These are phyloP conservation scores for Aspergillus proliferans DNA, from an alignment of 2,329 filamentous ascomycete species.

Conservation along the genomic window DNA sequence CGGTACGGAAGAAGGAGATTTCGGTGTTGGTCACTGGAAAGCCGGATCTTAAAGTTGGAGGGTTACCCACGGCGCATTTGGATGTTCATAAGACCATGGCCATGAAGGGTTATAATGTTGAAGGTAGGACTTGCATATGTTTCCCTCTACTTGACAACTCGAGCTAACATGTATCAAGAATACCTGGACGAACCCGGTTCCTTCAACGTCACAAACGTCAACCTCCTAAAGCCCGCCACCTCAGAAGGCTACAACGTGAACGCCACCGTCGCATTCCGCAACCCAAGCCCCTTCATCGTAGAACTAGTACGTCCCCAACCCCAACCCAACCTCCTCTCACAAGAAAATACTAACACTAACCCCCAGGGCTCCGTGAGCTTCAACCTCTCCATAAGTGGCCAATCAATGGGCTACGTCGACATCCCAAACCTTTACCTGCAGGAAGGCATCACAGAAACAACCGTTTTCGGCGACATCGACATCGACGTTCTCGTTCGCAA, in stretches of 20 bases:
- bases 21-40: constrained; percentile 13
- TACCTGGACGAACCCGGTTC: constrained; percentile 14
- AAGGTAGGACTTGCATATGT: constrained; percentile 7
- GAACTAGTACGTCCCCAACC: constrained; percentile 14
- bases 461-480: constrained; percentile 15
- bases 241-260: constrained; percentile 20
- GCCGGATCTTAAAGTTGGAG: constrained; percentile 14
- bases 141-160: not conserved
- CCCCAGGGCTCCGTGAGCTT: constrained; percentile 17
- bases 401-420: constrained; percentile 16
- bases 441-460: constrained; percentile 5
- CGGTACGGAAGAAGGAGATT: constrained; percentile 13
- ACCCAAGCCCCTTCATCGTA: constrained; percentile 15
- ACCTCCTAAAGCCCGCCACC: constrained; percentile 10
- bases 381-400: constrained; percentile 18
- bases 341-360: not conserved
- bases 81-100: constrained; percentile 18
- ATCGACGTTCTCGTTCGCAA: constrained; percentile 14
- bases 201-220: constrained; percentile 18
- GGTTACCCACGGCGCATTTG: constrained; percentile 18
- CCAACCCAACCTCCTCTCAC: not conserved
- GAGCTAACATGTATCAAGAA: constrained; percentile 7
- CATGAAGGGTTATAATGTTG: constrained; percentile 20
- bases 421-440: constrained; percentile 16
- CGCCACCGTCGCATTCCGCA: constrained; percentile 17